phyloP scores from a whole-genome alignment of 805 yeast genomes.

The Ogataea sp. region DNA sequence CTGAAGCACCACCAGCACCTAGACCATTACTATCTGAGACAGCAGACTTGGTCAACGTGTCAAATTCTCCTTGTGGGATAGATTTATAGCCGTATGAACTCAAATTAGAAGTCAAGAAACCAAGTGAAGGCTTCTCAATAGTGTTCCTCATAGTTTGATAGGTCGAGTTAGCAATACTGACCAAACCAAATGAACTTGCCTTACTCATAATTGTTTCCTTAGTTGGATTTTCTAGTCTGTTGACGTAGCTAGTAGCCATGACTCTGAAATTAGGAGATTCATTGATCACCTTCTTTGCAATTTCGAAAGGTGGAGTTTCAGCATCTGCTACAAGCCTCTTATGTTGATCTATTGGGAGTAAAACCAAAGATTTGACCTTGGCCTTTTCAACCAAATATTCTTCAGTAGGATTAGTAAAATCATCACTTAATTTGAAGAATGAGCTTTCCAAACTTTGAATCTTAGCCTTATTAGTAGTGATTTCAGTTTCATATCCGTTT shows the following conservation, averaged over 20 bases:
- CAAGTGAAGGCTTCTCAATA: conserved; percentile 19
- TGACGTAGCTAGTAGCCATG: conserved; percentile 14
- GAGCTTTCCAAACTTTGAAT: neutral
- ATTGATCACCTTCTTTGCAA: neutral
- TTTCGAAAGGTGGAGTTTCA: conserved; percentile 6
- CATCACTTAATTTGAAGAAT: conserved; percentile 7
- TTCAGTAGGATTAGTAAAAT: conserved; percentile 8
- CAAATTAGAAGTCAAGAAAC: conserved; percentile 14
- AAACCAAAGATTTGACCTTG: neutral
- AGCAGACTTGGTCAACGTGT: conserved; percentile 7
- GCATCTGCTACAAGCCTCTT: neutral
- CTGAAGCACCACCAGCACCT: neutral
- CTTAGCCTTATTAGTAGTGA: neutral
- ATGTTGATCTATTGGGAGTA: neutral
- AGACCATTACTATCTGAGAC: neutral
- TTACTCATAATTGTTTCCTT: conserved; percentile 9
- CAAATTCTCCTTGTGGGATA: conserved; percentile 14
- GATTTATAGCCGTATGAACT: conserved; percentile 18
- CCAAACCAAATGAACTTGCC: conserved; percentile 27
- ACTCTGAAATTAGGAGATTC: neutral
- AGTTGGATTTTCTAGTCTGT: conserved; percentile 4
- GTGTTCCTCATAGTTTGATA: conserved; percentile 14
- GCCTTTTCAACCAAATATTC: conserved; percentile 15
- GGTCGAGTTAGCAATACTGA: conserved; percentile 24
- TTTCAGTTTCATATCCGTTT: neutral